Evolutionary conservation across 2,329 filamentous ascomycete species (phyloP).

Genomic region (Talaromyces albobiverticillius): DNA sequence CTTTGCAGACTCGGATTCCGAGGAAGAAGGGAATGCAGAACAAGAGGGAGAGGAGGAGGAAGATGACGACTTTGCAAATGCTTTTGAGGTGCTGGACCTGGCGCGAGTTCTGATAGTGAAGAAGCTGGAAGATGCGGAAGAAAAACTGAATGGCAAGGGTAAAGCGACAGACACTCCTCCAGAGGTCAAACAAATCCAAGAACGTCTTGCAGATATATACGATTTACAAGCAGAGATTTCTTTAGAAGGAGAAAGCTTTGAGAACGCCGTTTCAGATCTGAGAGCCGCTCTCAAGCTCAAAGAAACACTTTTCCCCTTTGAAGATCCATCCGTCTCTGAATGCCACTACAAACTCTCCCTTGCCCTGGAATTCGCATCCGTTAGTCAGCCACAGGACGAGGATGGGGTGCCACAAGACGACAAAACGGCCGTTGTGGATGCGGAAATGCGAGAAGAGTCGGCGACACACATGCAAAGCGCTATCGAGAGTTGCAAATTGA

Average conservation of each 20-base stretch:
- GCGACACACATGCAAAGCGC: slow-evolving; percentile 59
- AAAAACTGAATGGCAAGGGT: slow-evolving; percentile 44
- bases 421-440: slow-evolving; percentile 43
- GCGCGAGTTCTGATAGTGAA: slow-evolving; percentile 58
- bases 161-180: slow-evolving; percentile 44
- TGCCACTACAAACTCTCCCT: slow-evolving; percentile 95
- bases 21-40: slow-evolving; percentile 41
- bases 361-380: slow-evolving; percentile 87
- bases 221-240: slow-evolving; percentile 94
- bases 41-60: slow-evolving; percentile 57
- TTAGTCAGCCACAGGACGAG: slow-evolving; percentile 44
- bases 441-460: slow-evolving; percentile 56
- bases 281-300: slow-evolving; percentile 75
- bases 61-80: slow-evolving; percentile 62
- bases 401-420: slow-evolving; percentile 1
- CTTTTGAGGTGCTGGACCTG: slow-evolving; percentile 63
- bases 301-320: slow-evolving; percentile 71
- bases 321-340: slow-evolving; percentile 84
- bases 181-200: slow-evolving; percentile 64
- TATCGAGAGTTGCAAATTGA: slow-evolving; percentile 56
- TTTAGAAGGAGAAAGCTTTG: slow-evolving; percentile 92
- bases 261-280: slow-evolving; percentile 80
- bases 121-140: slow-evolving; percentile 52
- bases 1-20: slow-evolving; percentile 74
- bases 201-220: slow-evolving; percentile 87